Evolutionary conservation across 352 stramenopile genomes (phyloP).

Genomic region (Pythium dissimile): DNA sequence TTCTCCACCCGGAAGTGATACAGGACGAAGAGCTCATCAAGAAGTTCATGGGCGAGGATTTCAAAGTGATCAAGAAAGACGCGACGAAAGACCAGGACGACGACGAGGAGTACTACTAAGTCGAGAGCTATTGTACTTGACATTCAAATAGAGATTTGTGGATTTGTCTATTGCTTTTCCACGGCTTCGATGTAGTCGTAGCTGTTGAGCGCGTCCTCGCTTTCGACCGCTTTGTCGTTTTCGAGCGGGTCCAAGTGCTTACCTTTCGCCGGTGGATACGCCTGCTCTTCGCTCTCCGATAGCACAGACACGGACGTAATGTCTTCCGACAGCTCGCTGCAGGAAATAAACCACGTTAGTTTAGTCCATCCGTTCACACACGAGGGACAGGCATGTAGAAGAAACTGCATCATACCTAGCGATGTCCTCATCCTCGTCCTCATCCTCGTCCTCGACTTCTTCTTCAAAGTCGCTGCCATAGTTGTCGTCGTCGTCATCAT

Average conservation of each 20-base stretch:
- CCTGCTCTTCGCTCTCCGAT: slow-evolving; percentile 49
- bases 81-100: slow-evolving; percentile 6
- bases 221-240: slow-evolving; percentile 49
- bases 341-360: neutral
- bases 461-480: slow-evolving; percentile 87
- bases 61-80: slow-evolving; percentile 18
- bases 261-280: slow-evolving; percentile 5
- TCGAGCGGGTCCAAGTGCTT: slow-evolving; percentile 4
- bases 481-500: slow-evolving; percentile 44
- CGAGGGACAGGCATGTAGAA: too few species aligned
- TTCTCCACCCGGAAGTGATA: slow-evolving; percentile 78
- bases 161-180: slow-evolving; percentile 27
- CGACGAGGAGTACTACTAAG: slow-evolving; percentile 17
- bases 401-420: slow-evolving; percentile 39
- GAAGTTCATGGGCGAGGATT: slow-evolving; percentile 45
- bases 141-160: neutral
- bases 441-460: slow-evolving; percentile 36
- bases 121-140: neutral
- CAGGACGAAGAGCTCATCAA: slow-evolving; percentile 55
- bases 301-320: slow-evolving; percentile 55
- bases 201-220: slow-evolving; percentile 68
- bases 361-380: neutral
- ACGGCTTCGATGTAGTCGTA: slow-evolving; percentile 85
- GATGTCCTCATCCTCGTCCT: too few species aligned
- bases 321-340: slow-evolving; percentile 58